Conservation (phyloP, 1,284 basidiomycete genomes). For the Austroboletus rostrupii region DNA sequence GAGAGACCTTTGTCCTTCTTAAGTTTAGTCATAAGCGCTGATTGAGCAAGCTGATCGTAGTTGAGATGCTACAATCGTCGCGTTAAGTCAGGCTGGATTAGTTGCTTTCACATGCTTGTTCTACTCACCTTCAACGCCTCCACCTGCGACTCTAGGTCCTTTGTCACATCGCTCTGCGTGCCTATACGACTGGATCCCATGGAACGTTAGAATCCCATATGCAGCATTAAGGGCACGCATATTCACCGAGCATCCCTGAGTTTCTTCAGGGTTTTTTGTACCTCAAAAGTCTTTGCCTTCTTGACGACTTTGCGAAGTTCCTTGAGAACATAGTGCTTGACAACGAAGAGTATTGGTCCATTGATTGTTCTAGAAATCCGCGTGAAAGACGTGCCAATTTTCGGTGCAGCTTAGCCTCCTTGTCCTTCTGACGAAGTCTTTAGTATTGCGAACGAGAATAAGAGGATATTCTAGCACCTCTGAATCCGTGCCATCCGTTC, state of each 20-base stretch:
- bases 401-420: conserved; percentile 18
- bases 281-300: conserved; percentile 80
- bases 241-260: conserved; percentile 67
- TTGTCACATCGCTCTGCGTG: conserved; percentile 36
- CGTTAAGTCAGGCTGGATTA: conserved; percentile 1
- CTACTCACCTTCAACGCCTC: conserved; percentile 58
- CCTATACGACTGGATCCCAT: conserved; percentile 39
- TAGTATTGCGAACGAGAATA: neutral
- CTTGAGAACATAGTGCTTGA: conserved; percentile 65
- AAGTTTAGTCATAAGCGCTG: conserved; percentile 67
- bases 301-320: conserved; percentile 71
- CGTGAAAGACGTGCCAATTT: conserved; percentile 41
- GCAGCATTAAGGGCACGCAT: neutral
- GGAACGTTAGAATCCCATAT: conserved; percentile 2
- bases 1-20: conserved; percentile 66
- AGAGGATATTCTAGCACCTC: conserved; percentile 10
- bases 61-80: conserved; percentile 48
- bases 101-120: neutral
- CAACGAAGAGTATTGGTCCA: conserved; percentile 12
- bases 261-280: conserved; percentile 80
- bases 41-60: conserved; percentile 55
- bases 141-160: conserved; percentile 64
- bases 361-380: conserved; percentile 8
- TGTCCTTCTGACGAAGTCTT: conserved; percentile 15
- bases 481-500: conserved; percentile 8